These are phyloP conservation scores for Groenewaldozyma auringiensis DNA, from an alignment of 1,139 yeast species.

Conservation along the genomic window DNA sequence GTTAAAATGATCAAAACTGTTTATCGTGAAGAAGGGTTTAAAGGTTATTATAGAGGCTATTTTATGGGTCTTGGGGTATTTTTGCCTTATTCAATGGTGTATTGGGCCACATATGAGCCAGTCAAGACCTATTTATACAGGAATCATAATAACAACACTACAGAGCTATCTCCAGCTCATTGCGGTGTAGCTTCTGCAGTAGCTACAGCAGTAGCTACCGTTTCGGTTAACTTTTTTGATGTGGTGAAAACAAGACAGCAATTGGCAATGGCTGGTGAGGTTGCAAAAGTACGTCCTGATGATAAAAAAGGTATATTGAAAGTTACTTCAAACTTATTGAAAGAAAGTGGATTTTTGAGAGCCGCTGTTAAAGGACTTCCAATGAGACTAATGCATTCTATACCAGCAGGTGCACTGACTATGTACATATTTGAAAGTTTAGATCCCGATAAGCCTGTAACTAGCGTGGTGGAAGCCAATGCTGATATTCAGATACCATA, in stretches of 20 bases:
- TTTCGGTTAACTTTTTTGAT: constrained; percentile 36
- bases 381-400: constrained; percentile 32
- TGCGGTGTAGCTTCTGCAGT: constrained; percentile 33
- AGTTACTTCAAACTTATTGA: constrained; percentile 32
- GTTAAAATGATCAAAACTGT: constrained; percentile 23
- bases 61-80: constrained; percentile 38
- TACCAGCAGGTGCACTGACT: constrained; percentile 35
- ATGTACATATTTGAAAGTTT: constrained; percentile 37
- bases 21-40: constrained; percentile 30
- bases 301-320: constrained; percentile 30
- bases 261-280: constrained; percentile 36
- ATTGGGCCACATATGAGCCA: constrained; percentile 33
- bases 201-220: constrained; percentile 35
- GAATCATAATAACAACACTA: constrained; percentile 3
- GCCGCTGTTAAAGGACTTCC: constrained; percentile 35
- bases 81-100: constrained; percentile 35
- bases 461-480: constrained; percentile 1
- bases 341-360: constrained; percentile 32
- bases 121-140: constrained; percentile 10
- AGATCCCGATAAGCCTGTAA: constrained; percentile 29
- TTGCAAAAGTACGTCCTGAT: constrained; percentile 33
- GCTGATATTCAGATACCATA: constrained; percentile 1
- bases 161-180: constrained; percentile 22
- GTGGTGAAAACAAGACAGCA: constrained; percentile 40
- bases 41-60: constrained; percentile 39